Evolutionary conservation across 176 grass and related monocot species (phyloP).

Genomic region (Alopecurus myosuroides): DNA sequence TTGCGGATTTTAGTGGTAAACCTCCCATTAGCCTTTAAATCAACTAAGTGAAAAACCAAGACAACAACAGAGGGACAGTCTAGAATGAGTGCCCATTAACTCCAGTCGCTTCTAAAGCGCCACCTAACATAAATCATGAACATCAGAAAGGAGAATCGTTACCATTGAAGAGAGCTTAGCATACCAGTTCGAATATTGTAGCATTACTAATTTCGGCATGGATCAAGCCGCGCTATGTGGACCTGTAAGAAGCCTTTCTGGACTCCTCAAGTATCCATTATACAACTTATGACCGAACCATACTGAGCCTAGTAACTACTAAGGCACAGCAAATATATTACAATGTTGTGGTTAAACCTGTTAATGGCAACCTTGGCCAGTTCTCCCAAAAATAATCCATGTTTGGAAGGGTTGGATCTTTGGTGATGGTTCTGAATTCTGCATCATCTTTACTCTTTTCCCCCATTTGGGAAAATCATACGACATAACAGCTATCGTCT

Average conservation of each 20-base stretch:
- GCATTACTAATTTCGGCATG: neutral
- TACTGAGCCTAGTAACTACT: neutral
- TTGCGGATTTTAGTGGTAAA: neutral
- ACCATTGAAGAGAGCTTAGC: neutral
- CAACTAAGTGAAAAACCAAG: too few relatives aligned
- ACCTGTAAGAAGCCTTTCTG: neutral
- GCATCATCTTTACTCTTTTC: neutral
- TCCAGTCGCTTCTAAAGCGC: neutral
- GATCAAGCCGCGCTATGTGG: neutral
- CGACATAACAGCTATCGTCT: too few relatives aligned
- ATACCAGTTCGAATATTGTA: neutral
- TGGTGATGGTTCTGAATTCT: neutral
- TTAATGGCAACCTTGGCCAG: neutral
- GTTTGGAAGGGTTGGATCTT: neutral
- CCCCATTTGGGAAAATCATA: neutral
- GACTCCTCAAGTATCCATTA: neutral
- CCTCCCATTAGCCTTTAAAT: too few relatives aligned
- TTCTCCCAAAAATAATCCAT: neutral
- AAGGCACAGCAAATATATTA: neutral
- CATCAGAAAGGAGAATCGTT: neutral
- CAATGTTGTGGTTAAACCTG: neutral
- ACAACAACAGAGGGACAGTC: too few relatives aligned
- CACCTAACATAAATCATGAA: neutral
- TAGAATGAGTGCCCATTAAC: neutral
- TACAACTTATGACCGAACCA: neutral